Conservation (phyloP, 2,329 filamentous ascomycete genomes). For the Aureobasidium leucospermi region DNA sequence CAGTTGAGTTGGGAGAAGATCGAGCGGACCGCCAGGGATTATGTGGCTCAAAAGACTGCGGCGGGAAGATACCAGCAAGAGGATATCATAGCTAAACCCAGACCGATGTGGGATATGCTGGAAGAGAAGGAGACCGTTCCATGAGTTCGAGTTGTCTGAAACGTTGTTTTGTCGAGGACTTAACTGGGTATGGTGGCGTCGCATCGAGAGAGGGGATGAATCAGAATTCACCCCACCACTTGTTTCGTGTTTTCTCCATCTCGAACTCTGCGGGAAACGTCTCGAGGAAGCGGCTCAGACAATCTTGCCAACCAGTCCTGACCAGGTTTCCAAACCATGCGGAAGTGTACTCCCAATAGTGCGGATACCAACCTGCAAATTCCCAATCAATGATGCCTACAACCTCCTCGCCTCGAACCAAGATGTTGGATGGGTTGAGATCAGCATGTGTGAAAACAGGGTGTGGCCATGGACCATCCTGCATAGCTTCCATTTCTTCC, state of each 20-base stretch:
- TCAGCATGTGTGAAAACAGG: constrained; percentile 46
- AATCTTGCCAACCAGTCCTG: constrained; percentile 31
- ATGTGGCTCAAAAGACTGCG: constrained; percentile 30
- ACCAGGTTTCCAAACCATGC: constrained; percentile 34
- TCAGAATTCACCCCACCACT: background rate
- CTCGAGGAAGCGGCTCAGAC: constrained; percentile 30
- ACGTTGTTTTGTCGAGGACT: too few species aligned
- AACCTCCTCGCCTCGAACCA: constrained; percentile 35
- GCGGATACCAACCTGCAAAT: constrained; percentile 40
- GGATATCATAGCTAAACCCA: constrained; percentile 18
- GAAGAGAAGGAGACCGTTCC: constrained; percentile 19
- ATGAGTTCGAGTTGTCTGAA: too few species aligned
- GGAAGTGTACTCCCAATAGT: constrained; percentile 40
- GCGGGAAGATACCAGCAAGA: constrained; percentile 18
- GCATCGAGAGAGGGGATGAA: background rate
- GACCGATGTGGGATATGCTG: constrained; percentile 25
- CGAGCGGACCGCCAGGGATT: constrained; percentile 28
- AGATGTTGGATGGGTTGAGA: constrained; percentile 40
- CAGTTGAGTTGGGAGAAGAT: constrained; percentile 33
- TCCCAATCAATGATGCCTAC: constrained; percentile 44
- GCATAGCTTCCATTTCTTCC: background rate
- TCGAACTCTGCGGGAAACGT: constrained; percentile 30
- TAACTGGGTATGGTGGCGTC: too few species aligned
- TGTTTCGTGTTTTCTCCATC: constrained; percentile 31
- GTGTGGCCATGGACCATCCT: constrained; percentile 1